A percentile compares a stretch with the other conserved stretches of the same genome.
These are phyloP conservation scores for Fusarium sp. DNA, from an alignment of 2,329 filamentous ascomycete species.

Conservation along the genomic window DNA sequence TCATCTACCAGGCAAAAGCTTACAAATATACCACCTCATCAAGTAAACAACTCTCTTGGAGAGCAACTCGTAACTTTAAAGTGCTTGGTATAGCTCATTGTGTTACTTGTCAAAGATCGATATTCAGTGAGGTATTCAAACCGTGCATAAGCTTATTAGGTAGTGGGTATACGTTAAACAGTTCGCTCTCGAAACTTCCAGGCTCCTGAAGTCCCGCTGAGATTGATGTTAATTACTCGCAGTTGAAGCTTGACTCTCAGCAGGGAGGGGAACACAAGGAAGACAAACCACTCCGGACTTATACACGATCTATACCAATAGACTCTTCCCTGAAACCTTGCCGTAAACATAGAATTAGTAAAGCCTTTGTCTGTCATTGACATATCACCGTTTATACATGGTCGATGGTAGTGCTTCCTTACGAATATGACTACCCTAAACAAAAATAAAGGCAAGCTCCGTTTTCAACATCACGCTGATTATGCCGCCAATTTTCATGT, in stretches of 20 bases:
- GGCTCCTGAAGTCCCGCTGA: background rate
- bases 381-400: background rate
- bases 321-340: background rate
- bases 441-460: background rate
- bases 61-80: too few relatives aligned
- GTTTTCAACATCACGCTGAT: background rate
- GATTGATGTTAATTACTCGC: background rate
- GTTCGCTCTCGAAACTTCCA: background rate
- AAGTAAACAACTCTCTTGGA: too few relatives aligned
- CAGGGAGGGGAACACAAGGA: background rate
- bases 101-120: background rate
- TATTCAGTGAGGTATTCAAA: background rate
- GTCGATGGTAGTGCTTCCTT: background rate
- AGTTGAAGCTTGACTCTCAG: background rate
- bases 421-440: background rate
- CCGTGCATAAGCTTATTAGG: background rate
- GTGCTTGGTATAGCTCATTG: background rate
- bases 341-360: background rate
- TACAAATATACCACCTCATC: background rate
- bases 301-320: too few relatives aligned
- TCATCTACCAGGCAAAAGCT: background rate
- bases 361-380: background rate
- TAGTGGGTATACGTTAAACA: background rate
- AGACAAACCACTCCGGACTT: background rate
- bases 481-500: too few relatives aligned